Evolutionary conservation across 495 filamentous ascomycete genomes (phyloP).

Genomic region (Aspergillus indologenus): DNA sequence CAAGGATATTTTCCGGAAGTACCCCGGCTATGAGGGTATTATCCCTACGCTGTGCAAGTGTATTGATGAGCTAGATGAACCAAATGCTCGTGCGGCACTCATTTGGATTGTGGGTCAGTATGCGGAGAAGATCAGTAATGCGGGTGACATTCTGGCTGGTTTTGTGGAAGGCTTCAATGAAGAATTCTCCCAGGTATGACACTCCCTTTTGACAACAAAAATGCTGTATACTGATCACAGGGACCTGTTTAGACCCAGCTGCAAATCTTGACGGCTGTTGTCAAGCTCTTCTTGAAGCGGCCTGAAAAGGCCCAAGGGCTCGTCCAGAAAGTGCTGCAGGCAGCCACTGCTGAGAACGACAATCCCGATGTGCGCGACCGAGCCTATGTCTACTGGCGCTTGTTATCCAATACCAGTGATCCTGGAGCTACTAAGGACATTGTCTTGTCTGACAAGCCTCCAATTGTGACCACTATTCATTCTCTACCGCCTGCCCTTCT

Average conservation of each 20-base stretch:
- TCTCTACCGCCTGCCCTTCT: conserved; percentile 79
- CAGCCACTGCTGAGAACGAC: conserved; percentile 89
- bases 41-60: conserved; percentile 95
- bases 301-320: conserved; percentile 89
- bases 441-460: conserved; percentile 88
- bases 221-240: conserved; percentile 3
- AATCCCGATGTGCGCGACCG: conserved; percentile 96
- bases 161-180: conserved; percentile 93
- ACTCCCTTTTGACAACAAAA: not conserved
- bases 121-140: conserved; percentile 97
- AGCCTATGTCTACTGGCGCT: conserved; percentile 97
- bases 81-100: conserved; percentile 82
- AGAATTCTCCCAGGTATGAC: conserved; percentile 76
- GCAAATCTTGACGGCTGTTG: conserved; percentile 92
- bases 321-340: conserved; percentile 89
- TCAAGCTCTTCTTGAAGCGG: conserved; percentile 96
- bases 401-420: conserved; percentile 81
- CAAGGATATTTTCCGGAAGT: conserved; percentile 97
- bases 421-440: conserved; percentile 83
- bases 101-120: conserved; percentile 99
- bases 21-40: conserved; percentile 96
- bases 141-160: conserved; percentile 78
- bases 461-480: conserved; percentile 89
- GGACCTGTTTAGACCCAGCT: conserved; percentile 66
- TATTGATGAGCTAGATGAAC: conserved; percentile 95